phyloP scores from a whole-genome alignment of 2,329 filamentous ascomycete species.

The Nothopassalora personata region DNA sequence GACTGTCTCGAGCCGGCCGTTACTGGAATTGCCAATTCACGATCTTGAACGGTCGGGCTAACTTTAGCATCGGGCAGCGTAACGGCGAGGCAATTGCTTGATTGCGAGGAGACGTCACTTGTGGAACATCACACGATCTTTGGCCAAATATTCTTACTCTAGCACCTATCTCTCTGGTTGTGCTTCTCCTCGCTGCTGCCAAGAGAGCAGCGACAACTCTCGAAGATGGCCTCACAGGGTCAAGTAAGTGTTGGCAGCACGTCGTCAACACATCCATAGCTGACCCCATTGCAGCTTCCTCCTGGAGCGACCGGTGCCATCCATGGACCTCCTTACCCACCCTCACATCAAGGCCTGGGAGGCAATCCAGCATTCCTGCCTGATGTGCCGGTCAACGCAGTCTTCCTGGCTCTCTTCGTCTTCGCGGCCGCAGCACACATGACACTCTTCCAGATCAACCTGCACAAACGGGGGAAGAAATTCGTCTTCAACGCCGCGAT shows the following conservation, averaged over 20 bases:
- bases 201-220: not conserved
- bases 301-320: not conserved
- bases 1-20: not conserved
- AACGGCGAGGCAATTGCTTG: not conserved
- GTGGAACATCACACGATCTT: not conserved
- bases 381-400: conserved; percentile 60
- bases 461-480: conserved; percentile 46
- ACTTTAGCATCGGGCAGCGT: not conserved
- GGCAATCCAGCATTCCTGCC: conserved; percentile 52
- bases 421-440: conserved; percentile 53
- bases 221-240: not conserved
- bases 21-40: not conserved
- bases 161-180: not conserved
- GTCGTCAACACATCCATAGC: not conserved
- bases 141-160: not conserved
- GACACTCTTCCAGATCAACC: conserved; percentile 53
- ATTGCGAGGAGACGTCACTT: not conserved
- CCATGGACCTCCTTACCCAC: conserved; percentile 8
- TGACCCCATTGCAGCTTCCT: not conserved
- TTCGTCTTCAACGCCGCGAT: conserved; percentile 55
- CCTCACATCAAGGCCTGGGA: conserved; percentile 46
- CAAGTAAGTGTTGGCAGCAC: not conserved
- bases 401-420: conserved; percentile 58
- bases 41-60: not conserved
- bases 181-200: not conserved